Conservation (phyloP, 345 rosid species). For the Leavenworthia alabamica region DNA sequence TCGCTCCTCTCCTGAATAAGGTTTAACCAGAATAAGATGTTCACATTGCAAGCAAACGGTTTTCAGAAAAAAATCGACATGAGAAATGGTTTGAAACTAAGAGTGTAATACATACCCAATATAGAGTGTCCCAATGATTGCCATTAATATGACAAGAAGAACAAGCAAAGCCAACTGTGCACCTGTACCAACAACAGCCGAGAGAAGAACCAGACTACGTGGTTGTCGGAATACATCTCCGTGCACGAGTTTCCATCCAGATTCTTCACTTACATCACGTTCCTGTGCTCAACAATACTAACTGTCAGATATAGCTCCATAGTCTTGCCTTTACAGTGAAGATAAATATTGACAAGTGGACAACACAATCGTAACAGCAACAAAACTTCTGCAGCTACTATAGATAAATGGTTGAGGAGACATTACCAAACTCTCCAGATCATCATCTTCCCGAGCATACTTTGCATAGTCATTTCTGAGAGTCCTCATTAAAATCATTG, state of each 20-base stretch:
- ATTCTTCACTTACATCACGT: slow-evolving; percentile 93
- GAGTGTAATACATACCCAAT: slow-evolving; percentile 58
- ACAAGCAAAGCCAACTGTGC: slow-evolving; percentile 88
- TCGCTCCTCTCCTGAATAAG: slow-evolving; percentile 92
- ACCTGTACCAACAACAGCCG: slow-evolving; percentile 95
- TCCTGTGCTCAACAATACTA: slow-evolving; percentile 42
- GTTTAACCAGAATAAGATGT: background rate
- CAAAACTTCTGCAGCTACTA: background rate
- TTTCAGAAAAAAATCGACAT: background rate
- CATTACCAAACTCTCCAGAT: slow-evolving; percentile 81
- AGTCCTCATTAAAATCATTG: slow-evolving; percentile 95
- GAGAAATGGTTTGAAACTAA: background rate
- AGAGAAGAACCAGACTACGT: slow-evolving; percentile 54
- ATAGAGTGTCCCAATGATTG: slow-evolving; percentile 81
- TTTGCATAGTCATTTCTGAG: slow-evolving; percentile 92
- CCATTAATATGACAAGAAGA: slow-evolving; percentile 89
- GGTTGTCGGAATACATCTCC: slow-evolving; percentile 93
- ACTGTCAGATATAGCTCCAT: slow-evolving; percentile 13
- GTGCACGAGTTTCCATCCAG: slow-evolving; percentile 98
- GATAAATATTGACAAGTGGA: background rate
- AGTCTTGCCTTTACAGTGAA: background rate
- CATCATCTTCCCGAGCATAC: slow-evolving; percentile 95
- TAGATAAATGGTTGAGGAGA: slow-evolving; percentile 8
- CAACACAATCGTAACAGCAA: background rate
- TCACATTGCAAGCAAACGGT: background rate